Conservation (phyloP, 306 rosid species). For the Lupinus albus region DNA sequence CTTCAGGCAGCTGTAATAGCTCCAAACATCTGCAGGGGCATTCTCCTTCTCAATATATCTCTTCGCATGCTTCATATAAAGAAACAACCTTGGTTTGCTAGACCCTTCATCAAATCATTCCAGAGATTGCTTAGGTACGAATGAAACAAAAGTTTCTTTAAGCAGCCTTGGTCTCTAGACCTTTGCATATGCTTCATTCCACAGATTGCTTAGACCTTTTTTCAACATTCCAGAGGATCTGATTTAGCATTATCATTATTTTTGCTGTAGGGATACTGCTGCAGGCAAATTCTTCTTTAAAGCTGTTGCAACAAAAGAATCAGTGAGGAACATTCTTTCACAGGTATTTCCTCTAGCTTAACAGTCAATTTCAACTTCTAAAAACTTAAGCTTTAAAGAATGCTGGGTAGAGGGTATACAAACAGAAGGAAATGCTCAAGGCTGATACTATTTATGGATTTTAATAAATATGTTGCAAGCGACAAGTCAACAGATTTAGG, state of each 20-base stretch:
- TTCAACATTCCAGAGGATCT: no score
- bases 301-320: conserved; percentile 71
- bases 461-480: conserved; percentile 5
- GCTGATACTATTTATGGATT: conserved; percentile 22
- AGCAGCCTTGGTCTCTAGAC: no score
- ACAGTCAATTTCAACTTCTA: neutral
- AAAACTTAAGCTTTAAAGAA: conserved; percentile 16
- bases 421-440: conserved; percentile 25
- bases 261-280: conserved; percentile 72
- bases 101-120: conserved; percentile 75
- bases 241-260: conserved; percentile 35
- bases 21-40: conserved; percentile 75
- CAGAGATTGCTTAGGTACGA: conserved; percentile 84
- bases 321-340: conserved; percentile 77
- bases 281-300: conserved; percentile 72
- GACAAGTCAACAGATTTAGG: no score
- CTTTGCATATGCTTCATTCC: no score
- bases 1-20: conserved; percentile 83
- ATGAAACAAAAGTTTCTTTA: conserved; percentile 29
- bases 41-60: conserved; percentile 79
- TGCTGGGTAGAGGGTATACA: conserved; percentile 14
- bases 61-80: conserved; percentile 90
- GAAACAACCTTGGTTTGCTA: conserved; percentile 97
- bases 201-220: no score
- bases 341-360: conserved; percentile 64